A percentile compares a stretch with the other conserved stretches of the same genome.
Conservation (phyloP, 1,284 basidiomycete species). For the Volvariella surrecta region DNA sequence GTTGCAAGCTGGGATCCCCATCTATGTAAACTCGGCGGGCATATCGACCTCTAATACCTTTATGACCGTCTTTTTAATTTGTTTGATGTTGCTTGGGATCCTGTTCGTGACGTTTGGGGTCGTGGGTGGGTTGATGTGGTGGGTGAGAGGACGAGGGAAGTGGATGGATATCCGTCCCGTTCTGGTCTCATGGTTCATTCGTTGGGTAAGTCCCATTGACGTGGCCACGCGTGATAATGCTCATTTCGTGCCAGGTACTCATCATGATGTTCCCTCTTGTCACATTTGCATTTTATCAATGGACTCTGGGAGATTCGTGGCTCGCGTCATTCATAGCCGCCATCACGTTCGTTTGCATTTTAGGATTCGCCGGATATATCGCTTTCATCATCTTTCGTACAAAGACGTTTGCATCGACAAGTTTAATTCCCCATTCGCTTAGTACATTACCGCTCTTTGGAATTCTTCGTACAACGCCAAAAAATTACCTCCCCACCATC, state of each 20-base stretch:
- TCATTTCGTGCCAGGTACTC: conserved; percentile 42
- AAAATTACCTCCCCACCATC: no score
- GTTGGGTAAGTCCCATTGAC: conserved; percentile 35
- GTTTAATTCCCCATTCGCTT: no score
- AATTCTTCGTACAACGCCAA: no score
- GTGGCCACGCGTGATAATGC: no score
- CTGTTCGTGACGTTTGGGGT: conserved; percentile 40
- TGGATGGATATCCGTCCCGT: conserved; percentile 35
- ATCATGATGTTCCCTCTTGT: conserved; percentile 60
- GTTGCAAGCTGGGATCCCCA: conserved; percentile 72
- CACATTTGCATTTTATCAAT: conserved; percentile 81
- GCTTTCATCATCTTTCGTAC: conserved; percentile 19
- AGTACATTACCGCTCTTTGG: no score
- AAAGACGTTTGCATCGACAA: no score
- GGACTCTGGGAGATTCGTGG: conserved; percentile 83
- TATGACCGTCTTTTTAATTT: conserved; percentile 71
- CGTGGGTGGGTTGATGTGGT: conserved; percentile 36
- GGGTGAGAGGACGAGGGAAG: neutral
- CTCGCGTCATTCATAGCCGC: conserved; percentile 64
- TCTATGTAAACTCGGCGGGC: conserved; percentile 67
- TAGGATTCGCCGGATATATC: conserved; percentile 36
- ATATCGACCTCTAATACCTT: conserved; percentile 79
- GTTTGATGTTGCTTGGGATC: conserved; percentile 57
- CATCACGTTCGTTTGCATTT: conserved; percentile 51
- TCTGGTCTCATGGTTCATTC: conserved; percentile 48